These are phyloP conservation scores for Pythium myriotylum DNA, from an alignment of 352 stramenopile genomes.

Conservation along the genomic window DNA sequence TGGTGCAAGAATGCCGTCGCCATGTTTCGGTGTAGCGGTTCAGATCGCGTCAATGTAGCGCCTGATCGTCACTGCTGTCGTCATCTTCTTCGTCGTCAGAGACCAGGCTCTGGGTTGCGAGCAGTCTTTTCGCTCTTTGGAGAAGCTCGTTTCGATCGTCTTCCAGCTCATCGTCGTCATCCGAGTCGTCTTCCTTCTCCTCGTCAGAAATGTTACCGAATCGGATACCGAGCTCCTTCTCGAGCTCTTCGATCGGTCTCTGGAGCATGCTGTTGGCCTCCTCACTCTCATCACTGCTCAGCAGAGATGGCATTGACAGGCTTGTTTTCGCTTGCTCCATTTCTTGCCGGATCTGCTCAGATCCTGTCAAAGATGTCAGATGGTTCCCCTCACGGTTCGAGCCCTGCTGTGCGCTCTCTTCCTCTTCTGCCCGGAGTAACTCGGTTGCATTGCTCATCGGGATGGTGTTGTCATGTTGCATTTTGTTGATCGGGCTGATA, in stretches of 20 bases:
- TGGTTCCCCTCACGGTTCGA: too few species aligned
- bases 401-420: not conserved
- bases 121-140: conserved; percentile 26
- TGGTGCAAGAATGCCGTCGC: too few species aligned
- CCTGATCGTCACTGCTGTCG: not conserved
- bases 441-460: conserved; percentile 12
- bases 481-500: conserved; percentile 28
- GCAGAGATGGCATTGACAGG: conserved; percentile 14
- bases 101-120: conserved; percentile 26
- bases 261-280: conserved; percentile 42
- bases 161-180: conserved; percentile 33
- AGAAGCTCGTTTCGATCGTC: conserved; percentile 30
- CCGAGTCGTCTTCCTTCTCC: conserved; percentile 48
- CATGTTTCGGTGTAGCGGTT: conserved; percentile 3
- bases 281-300: conserved; percentile 30
- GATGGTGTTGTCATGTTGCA: conserved; percentile 8
- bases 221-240: conserved; percentile 65
- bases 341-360: too few species aligned
- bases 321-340: not conserved
- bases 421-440: conserved; percentile 15
- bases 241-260: conserved; percentile 69
- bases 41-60: not conserved
- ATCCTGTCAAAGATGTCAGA: too few species aligned
- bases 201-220: conserved; percentile 69
- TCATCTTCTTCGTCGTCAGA: conserved; percentile 30